These are phyloP conservation scores for Ilyonectria robusta DNA, from an alignment of 2,329 filamentous ascomycete genomes.

Conservation along the genomic window DNA sequence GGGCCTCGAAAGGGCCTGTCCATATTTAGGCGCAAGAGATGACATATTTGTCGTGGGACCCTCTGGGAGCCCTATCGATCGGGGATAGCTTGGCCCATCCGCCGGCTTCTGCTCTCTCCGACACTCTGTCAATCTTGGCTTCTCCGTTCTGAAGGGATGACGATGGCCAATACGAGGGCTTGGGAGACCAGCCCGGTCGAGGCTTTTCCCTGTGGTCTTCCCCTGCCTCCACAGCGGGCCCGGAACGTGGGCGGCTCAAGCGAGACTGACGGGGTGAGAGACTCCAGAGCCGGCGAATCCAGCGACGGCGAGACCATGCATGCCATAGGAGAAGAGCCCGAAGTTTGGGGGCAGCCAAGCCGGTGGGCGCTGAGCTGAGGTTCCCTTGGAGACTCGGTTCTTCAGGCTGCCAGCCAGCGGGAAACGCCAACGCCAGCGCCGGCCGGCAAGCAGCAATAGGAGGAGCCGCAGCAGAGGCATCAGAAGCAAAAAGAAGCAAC, in stretches of 20 bases:
- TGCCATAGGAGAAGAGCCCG: slow-evolving; percentile 13
- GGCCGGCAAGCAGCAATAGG: background rate
- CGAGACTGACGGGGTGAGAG: slow-evolving; percentile 30
- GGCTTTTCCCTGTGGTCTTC: slow-evolving; percentile 5
- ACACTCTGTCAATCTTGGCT: background rate
- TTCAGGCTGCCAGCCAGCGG: slow-evolving; percentile 27
- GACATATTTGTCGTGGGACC: slow-evolving; percentile 16
- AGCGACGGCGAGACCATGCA: slow-evolving; percentile 14
- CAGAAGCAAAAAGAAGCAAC: slow-evolving; percentile 1
- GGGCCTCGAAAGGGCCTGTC: slow-evolving; percentile 21
- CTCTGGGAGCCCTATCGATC: slow-evolving; percentile 19
- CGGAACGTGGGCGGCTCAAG: slow-evolving; percentile 38
- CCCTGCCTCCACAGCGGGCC: slow-evolving; percentile 28
- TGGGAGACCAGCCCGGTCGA: slow-evolving; percentile 13
- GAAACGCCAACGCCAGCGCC: slow-evolving; percentile 13
- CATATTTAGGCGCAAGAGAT: slow-evolving; percentile 11
- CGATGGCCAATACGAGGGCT: slow-evolving; percentile 2
- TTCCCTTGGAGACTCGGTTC: slow-evolving; percentile 21
- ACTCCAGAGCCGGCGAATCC: slow-evolving; percentile 18
- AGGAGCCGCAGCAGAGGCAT: background rate
- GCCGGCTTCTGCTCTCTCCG: background rate
- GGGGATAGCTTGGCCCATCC: background rate
- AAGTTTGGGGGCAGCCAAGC: slow-evolving; percentile 16
- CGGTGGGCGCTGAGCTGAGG: slow-evolving; percentile 7
- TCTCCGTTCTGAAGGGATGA: slow-evolving; percentile 4